Conservation (phyloP, 2,329 filamentous ascomycete genomes). For the Arthrocladium fulminans region DNA sequence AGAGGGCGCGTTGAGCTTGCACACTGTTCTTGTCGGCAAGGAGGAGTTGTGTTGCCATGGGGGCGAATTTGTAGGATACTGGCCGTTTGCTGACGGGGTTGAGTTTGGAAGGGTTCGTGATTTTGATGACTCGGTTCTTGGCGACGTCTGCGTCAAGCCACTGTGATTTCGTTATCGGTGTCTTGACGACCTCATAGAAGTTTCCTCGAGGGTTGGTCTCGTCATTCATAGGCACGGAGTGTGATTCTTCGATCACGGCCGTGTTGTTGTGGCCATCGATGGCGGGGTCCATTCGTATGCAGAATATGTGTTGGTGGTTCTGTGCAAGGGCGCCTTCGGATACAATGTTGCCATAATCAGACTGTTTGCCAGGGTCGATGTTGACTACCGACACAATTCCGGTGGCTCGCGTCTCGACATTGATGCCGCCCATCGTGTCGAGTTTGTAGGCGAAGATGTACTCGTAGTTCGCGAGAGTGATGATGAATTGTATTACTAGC, state of each 20-base stretch:
- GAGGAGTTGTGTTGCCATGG: slow-evolving; percentile 40
- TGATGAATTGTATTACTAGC: slow-evolving; percentile 58
- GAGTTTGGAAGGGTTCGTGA: slow-evolving; percentile 37
- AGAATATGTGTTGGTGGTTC: slow-evolving; percentile 64
- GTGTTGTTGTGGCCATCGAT: slow-evolving; percentile 50
- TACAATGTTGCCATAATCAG: slow-evolving; percentile 54
- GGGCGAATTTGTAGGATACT: slow-evolving; percentile 42
- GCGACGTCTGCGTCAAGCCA: slow-evolving; percentile 47
- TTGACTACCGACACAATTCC: slow-evolving; percentile 56
- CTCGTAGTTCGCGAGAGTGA: slow-evolving; percentile 63
- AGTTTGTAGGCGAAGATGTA: slow-evolving; percentile 60
- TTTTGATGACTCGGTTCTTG: slow-evolving; percentile 39
- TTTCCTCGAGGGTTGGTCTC: slow-evolving; percentile 54
- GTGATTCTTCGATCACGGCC: slow-evolving; percentile 47
- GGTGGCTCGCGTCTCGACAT: slow-evolving; percentile 55
- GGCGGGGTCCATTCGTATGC: slow-evolving; percentile 55
- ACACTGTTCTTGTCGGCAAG: slow-evolving; percentile 38
- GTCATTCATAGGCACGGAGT: slow-evolving; percentile 41
- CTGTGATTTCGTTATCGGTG: slow-evolving; percentile 37
- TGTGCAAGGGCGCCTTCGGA: slow-evolving; percentile 56
- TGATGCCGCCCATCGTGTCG: slow-evolving; percentile 53
- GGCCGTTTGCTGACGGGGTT: slow-evolving; percentile 37
- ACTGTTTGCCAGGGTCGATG: slow-evolving; percentile 49
- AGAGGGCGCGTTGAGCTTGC: slow-evolving; percentile 39
- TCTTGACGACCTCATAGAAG: slow-evolving; percentile 48